A percentile compares a stretch with the other conserved stretches of the same genome.
Conservation (phyloP, 2,329 filamentous ascomycete genomes). For the Colletotrichum spinosum region DNA sequence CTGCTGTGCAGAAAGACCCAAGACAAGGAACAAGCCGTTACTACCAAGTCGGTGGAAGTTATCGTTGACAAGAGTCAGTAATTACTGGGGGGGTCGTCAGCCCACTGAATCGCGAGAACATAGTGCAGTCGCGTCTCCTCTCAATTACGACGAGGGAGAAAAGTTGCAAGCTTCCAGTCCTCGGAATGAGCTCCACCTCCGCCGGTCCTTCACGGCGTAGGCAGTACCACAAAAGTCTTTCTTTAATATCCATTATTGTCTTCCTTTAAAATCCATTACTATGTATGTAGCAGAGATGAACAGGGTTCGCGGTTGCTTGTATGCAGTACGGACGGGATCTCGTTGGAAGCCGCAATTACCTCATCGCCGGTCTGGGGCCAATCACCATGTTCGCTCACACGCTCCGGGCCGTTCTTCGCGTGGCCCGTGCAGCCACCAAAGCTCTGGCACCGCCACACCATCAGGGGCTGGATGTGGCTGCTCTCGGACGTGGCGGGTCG, state of each 20-base stretch:
- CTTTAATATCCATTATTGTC: background rate
- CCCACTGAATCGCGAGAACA: constrained; percentile 21
- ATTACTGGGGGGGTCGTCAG: too few species aligned
- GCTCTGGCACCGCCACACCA: constrained; percentile 1
- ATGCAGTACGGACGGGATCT: constrained; percentile 9
- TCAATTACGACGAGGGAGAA: background rate
- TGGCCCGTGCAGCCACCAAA: constrained; percentile 11
- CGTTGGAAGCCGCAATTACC: constrained; percentile 25
- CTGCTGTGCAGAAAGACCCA: too few species aligned
- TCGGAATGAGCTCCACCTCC: constrained; percentile 30
- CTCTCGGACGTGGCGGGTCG: constrained; percentile 12
- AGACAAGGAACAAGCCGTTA: too few species aligned
- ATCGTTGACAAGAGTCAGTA: too few species aligned
- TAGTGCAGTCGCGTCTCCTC: too few species aligned
- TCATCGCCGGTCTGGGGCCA: constrained; percentile 25
- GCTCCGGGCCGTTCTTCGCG: background rate
- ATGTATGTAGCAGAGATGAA: background rate
- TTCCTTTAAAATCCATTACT: background rate
- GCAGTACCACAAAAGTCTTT: constrained; percentile 17
- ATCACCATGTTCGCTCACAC: constrained; percentile 12
- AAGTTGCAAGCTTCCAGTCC: constrained; percentile 29
- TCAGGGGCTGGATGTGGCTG: background rate
- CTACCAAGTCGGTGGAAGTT: too few species aligned
- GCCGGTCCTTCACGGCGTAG: constrained; percentile 28
- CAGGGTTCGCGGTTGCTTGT: constrained; percentile 28